Conservation (phyloP, 1,284 basidiomycete species). For the Paramarasmius palmivorus region DNA sequence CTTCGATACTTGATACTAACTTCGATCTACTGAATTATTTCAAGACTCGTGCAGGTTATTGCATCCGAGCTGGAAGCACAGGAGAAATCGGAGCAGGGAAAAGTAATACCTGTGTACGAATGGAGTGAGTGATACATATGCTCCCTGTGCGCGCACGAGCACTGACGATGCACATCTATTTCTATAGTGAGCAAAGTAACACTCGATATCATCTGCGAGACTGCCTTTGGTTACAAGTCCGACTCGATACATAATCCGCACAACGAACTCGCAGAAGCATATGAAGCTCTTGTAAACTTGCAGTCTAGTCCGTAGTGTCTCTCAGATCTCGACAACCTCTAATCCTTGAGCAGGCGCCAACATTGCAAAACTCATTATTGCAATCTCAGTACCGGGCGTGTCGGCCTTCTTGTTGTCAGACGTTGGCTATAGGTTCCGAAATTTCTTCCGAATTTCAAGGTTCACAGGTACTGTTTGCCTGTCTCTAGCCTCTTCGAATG, state of each 20-base stretch:
- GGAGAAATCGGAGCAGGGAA: slow-evolving; percentile 26
- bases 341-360: slow-evolving; percentile 29
- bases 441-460: slow-evolving; percentile 25
- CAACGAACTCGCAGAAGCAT: slow-evolving; percentile 47
- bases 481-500: not conserved
- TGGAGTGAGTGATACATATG: slow-evolving; percentile 38
- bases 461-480: slow-evolving; percentile 24
- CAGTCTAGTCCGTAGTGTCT: slow-evolving; percentile 34
- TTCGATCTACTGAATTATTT: not conserved
- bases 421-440: slow-evolving; percentile 37
- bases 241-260: slow-evolving; percentile 45
- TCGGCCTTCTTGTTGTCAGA: slow-evolving; percentile 27
- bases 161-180: too few relatives aligned
- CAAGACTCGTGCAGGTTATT: slow-evolving; percentile 41
- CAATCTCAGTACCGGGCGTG: slow-evolving; percentile 42
- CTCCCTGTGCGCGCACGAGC: not conserved
- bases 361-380: slow-evolving; percentile 35
- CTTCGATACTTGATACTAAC: too few relatives aligned
- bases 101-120: slow-evolving; percentile 40
- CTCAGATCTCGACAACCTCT: not conserved
- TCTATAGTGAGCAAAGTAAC: slow-evolving; percentile 49
- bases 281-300: slow-evolving; percentile 41
- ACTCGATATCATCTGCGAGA: slow-evolving; percentile 51
- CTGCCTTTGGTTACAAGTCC: slow-evolving; percentile 47
- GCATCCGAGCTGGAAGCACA: slow-evolving; percentile 29